These are phyloP conservation scores for Pyrenochaeta sp. DNA, from an alignment of 2,329 filamentous ascomycete species.

Conservation along the genomic window DNA sequence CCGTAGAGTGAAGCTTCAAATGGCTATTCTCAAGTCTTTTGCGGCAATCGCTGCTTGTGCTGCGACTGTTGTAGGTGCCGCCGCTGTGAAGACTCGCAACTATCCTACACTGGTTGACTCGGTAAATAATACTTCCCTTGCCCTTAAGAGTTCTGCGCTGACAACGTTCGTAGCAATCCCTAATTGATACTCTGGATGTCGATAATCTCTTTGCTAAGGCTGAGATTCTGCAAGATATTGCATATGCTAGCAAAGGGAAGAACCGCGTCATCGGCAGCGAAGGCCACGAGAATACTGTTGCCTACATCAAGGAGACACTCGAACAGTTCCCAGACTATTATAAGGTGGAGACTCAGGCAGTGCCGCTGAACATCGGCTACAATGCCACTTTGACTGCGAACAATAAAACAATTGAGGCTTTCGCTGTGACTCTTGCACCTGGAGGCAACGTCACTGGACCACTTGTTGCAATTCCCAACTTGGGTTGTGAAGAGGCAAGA, in stretches of 20 bases:
- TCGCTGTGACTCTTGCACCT: conserved; percentile 38
- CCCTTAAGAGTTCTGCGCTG: neutral
- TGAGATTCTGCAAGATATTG: conserved; percentile 46
- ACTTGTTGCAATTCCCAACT: conserved; percentile 41
- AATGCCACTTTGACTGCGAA: conserved; percentile 40
- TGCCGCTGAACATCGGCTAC: conserved; percentile 29
- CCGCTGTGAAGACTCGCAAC: conserved; percentile 28
- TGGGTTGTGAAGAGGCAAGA: conserved; percentile 44
- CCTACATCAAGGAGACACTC: conserved; percentile 44
- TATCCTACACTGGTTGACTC: conserved; percentile 36
- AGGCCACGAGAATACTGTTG: conserved; percentile 51
- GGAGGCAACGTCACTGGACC: conserved; percentile 39
- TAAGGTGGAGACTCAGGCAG: conserved; percentile 42
- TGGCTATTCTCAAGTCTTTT: conserved; percentile 33
- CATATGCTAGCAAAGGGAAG: conserved; percentile 48
- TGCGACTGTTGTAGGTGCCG: conserved; percentile 24
- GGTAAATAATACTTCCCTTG: conserved; percentile 13
- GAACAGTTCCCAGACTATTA: conserved; percentile 47
- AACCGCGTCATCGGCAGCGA: conserved; percentile 52
- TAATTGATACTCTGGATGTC: conserved; percentile 32
- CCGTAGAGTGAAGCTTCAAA: neutral
- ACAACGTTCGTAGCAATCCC: conserved; percentile 20
- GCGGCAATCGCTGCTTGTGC: conserved; percentile 28
- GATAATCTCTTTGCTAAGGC: conserved; percentile 39
- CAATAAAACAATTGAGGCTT: conserved; percentile 35